phyloP scores from a whole-genome alignment of 176 grass and related monocot species.

The Sorghum bicolor region Sorghum_bicolor_NCBIv3 NC_012872.2:3827001-3827500 shows the following conservation, averaged over 20 bases:
- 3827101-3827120: background rate
- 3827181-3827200: background rate
- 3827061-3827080: background rate
- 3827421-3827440: background rate
- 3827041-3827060: conserved; percentile 24
- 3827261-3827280: background rate
- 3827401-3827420: background rate
- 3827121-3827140: conserved; percentile 5
- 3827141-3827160: background rate
- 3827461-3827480: background rate
- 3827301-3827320: background rate
- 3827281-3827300: conserved; percentile 4
- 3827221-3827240: conserved; percentile 14
- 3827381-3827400: background rate
- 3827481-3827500: conserved; percentile 7
- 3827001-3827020: conserved; percentile 81
- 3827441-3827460: background rate
- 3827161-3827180: background rate
- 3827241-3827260: background rate
- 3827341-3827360: background rate
- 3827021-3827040: conserved; percentile 89
- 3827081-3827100: background rate
- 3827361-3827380: background rate
- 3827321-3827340: background rate
- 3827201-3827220: background rate